These are phyloP conservation scores for Camellia lanceoleosa DNA, from an alignment of 148 eudicot species.

Conservation along the genomic window DNA sequence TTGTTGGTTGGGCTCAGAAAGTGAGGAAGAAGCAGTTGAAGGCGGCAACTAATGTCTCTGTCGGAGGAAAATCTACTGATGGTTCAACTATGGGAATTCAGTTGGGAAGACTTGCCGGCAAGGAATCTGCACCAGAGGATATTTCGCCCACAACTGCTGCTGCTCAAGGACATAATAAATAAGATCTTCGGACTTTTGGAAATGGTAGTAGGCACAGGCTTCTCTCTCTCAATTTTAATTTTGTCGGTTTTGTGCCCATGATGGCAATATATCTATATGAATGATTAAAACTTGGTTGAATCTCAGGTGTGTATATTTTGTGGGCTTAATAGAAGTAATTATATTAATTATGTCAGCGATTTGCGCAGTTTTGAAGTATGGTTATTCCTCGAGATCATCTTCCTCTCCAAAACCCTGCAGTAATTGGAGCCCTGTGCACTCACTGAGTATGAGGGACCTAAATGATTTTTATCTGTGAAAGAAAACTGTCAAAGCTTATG, in stretches of 20 bases:
- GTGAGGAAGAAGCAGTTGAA: slow-evolving; percentile 51
- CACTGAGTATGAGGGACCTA: no score
- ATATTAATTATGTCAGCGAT: no score
- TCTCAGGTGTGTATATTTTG: neutral
- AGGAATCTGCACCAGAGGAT: slow-evolving; percentile 11
- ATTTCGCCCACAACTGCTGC: slow-evolving; percentile 6
- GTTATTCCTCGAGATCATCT: no score
- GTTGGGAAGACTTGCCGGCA: slow-evolving; percentile 4
- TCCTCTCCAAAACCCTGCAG: no score
- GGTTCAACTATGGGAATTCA: slow-evolving; percentile 18
- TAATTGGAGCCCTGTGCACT: no score
- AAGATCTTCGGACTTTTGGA: no score
- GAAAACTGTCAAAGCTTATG: no score
- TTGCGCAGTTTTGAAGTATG: no score
- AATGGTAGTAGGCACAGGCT: no score
- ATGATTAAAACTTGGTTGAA: neutral
- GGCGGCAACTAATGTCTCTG: slow-evolving; percentile 21
- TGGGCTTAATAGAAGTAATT: neutral
- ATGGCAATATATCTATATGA: neutral
- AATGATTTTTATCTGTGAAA: no score
- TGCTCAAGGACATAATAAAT: neutral
- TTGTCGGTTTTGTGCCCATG: no score
- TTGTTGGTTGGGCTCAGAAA: slow-evolving; percentile 76
- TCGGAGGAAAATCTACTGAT: slow-evolving; percentile 18
- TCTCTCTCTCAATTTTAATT: no score